Percentiles rank a stretch among this genome's conserved stretches.
Conservation (phyloP, 78 protist species). For the Isochrysis galbana region DNA sequence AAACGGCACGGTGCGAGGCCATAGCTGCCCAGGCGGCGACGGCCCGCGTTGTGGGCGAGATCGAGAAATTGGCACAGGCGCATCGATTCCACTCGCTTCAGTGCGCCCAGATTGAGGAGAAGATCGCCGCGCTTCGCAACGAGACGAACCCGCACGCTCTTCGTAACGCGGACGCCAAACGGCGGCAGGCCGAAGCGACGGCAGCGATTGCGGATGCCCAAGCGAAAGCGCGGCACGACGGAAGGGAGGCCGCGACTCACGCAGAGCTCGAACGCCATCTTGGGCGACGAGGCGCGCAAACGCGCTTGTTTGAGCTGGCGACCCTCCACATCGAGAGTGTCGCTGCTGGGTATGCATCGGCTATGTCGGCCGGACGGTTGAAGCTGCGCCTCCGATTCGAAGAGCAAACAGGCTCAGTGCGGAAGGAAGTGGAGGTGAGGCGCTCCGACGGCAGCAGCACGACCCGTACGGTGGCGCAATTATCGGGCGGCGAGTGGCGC, state of each 20-base stretch:
- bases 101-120: too few species aligned
- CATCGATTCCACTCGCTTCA: too few species aligned
- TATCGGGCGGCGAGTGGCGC: slow-evolving; percentile 33
- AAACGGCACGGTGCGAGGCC: too few species aligned
- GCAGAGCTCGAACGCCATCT: background rate
- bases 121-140: background rate
- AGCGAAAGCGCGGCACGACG: background rate
- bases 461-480: background rate
- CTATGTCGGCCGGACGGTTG: background rate
- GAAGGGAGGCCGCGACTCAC: background rate
- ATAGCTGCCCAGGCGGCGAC: background rate
- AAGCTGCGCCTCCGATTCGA: background rate
- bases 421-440: background rate
- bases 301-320: background rate
- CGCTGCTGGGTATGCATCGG: background rate
- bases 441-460: background rate
- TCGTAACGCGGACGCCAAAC: background rate
- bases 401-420: background rate
- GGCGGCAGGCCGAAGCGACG: background rate
- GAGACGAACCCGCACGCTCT: background rate
- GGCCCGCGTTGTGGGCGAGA: background rate
- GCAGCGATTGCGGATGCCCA: background rate
- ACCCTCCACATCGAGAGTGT: background rate
- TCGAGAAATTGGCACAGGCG: too few species aligned
- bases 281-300: slow-evolving; percentile 17